Evolutionary conservation across 2,329 filamentous ascomycete species (phyloP), one percentile per base, ranked within the genome.

Genomic region (Cercospora berteroae): DNA sequence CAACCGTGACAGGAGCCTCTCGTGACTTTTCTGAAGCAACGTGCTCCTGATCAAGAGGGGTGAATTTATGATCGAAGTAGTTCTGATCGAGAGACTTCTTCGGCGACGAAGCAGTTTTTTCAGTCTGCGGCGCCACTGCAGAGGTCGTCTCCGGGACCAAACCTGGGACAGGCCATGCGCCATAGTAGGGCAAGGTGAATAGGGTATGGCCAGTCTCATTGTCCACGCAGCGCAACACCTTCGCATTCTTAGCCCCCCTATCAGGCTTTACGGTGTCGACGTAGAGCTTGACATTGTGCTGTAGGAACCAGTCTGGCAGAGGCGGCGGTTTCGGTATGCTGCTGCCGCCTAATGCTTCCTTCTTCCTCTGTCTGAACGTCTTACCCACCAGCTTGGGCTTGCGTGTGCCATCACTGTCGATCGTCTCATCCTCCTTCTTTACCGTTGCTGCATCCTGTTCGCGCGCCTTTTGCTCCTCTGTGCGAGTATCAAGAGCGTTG

Each of bases 261-360:
- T 72, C 57, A 16, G 69, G 66, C 33, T 60, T 60, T 3, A 62
- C 62, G 7, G 63, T 64, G 31, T 70, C 69, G 42, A 59, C 56
- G 60, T 66, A 63, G 25, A 79, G 68, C 52, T 73, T 73, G 55
- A 80, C 76, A 71, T 80, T 79, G 60, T 78, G 71, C 25, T 73
- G 72, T 56, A 80, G 60, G 63, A 80, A 80, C 78, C 78, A 80
- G 5, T 77, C 73, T 12, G 78, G 78, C n/a, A 79, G 68, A 7
- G 76, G 75, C 18, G 77, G 76, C 3, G 77, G 75, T 57, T 70
- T 73, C 1, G 75, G 75, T 16, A 74, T 65, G 52, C 20, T 73
- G 66, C 18, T 62, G 64, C 16, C 52, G 44, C 48, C 60, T 61
- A 29, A 56, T 12, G 60, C 50, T 31, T 65, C 63, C 18, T 66